These are phyloP conservation scores for Pinus taeda DNA, from an alignment of 75 land plant genomes.

Conservation along the genomic window DNA sequence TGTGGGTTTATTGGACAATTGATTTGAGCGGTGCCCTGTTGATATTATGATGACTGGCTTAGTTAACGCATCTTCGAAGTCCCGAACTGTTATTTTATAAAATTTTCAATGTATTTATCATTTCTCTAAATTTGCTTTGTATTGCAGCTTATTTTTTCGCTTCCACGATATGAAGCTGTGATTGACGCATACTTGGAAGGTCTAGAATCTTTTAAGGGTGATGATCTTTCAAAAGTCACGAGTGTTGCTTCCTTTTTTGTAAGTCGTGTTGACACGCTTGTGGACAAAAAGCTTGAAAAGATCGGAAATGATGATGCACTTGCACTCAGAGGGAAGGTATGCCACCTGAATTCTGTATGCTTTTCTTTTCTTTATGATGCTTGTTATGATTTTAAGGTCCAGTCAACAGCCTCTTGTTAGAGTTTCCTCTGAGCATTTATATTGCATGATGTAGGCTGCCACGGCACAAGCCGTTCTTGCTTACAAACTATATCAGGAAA, in stretches of 20 bases:
- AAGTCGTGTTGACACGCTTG: conserved; percentile 86
- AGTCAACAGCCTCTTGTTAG: neutral
- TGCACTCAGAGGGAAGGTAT: conserved; percentile 90
- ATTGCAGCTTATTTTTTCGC: conserved; percentile 89
- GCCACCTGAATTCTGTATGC: neutral
- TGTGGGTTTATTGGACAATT: neutral
- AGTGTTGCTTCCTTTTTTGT: conserved; percentile 99
- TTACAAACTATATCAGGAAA: conserved; percentile 90
- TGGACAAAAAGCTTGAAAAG: conserved; percentile 90
- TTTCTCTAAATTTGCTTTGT: neutral
- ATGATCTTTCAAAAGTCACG: conserved; percentile 81
- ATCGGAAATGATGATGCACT: conserved; percentile 94
- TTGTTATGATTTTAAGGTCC: neutral
- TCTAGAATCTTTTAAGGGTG: conserved; percentile 77
- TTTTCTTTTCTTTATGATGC: neutral
- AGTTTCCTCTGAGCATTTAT: neutral
- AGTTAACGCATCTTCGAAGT: neutral
- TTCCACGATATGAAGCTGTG: conserved; percentile 92
- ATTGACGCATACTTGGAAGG: conserved; percentile 98
- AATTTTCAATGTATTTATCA: neutral
- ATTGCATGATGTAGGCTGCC: conserved; percentile 67
- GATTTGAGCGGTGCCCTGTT: neutral
- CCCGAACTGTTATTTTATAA: neutral
- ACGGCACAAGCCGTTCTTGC: conserved; percentile 93
- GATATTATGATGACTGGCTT: neutral